Conservation (phyloP, 306 rosid species). For the Malus fusca region DNA sequence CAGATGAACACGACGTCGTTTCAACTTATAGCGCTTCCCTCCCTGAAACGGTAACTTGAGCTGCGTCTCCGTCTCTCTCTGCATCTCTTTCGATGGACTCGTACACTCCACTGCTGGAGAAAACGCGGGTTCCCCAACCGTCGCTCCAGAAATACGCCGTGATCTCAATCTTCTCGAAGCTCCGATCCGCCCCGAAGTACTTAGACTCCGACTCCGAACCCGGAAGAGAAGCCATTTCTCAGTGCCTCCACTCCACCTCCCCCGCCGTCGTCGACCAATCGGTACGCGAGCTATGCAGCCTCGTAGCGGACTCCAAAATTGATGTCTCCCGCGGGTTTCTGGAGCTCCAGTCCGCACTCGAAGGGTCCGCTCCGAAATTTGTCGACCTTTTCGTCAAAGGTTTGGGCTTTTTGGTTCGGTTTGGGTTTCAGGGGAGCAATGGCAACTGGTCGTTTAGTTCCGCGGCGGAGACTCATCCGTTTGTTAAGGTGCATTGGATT, state of each 20-base stretch:
- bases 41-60: not conserved
- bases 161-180: slow-evolving; percentile 69
- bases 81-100: slow-evolving; percentile 41
- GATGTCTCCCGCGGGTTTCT: slow-evolving; percentile 39
- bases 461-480: slow-evolving; percentile 44
- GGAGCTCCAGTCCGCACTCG: slow-evolving; percentile 76
- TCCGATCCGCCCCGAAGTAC: slow-evolving; percentile 60
- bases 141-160: slow-evolving; percentile 82
- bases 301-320: slow-evolving; percentile 48
- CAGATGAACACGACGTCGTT: not conserved
- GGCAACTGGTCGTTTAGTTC: slow-evolving; percentile 36
- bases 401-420: slow-evolving; percentile 57
- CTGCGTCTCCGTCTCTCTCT: not conserved
- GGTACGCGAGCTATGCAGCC: slow-evolving; percentile 74
- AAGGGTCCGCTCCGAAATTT: slow-evolving; percentile 51
- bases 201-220: slow-evolving; percentile 63
- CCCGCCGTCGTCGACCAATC: slow-evolving; percentile 74
- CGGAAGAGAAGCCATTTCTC: slow-evolving; percentile 64
- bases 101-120: slow-evolving; percentile 49
- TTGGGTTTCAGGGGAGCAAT: slow-evolving; percentile 46
- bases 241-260: slow-evolving; percentile 57
- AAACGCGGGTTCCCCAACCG: slow-evolving; percentile 72
- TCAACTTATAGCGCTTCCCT: not conserved
- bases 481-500: slow-evolving; percentile 46
- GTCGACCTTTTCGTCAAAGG: slow-evolving; percentile 67